Conservation (phyloP, 371 early-diverging fungal species). For the Mucor sp. region DNA sequence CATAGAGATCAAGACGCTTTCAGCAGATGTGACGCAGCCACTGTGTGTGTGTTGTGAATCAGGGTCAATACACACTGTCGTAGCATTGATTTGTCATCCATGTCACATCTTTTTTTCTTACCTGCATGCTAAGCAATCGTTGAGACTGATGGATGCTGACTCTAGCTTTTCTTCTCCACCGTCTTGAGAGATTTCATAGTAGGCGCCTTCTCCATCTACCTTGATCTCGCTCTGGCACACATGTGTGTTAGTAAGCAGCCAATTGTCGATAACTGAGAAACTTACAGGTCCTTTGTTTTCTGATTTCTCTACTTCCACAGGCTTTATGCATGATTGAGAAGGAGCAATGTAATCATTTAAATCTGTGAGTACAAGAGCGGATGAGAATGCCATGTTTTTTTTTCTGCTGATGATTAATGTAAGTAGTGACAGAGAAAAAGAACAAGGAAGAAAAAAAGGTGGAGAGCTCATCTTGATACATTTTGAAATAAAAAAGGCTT, state of each 20-base stretch:
- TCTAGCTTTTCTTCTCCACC: conserved; percentile 80
- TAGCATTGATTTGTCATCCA: background rate
- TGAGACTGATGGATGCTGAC: conserved; percentile 83
- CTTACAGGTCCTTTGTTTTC: conserved; percentile 48
- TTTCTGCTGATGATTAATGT: background rate
- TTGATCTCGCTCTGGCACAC: conserved; percentile 59
- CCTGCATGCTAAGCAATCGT: conserved; percentile 98
- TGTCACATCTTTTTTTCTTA: conserved; percentile 18
- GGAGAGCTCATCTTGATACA: background rate
- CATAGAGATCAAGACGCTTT: conserved; percentile 87
- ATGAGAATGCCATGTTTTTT: conserved; percentile 68
- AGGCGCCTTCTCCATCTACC: conserved; percentile 65
- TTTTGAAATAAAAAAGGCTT: background rate
- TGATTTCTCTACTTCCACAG: conserved; percentile 78
- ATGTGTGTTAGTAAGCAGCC: background rate
- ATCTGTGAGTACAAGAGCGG: conserved; percentile 83
- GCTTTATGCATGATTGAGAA: conserved; percentile 95
- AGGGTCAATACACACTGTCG: background rate
- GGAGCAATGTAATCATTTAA: conserved; percentile 96
- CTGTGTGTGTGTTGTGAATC: conserved; percentile 35
- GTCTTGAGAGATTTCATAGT: conserved; percentile 87
- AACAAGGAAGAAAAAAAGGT: background rate
- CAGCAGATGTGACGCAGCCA: conserved; percentile 98
- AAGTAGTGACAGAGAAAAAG: conserved; percentile 3
- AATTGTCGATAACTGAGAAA: conserved; percentile 3